Percentiles rank a stretch among this genome's conserved stretches.
These are phyloP conservation scores for Turritis glabra DNA, from an alignment of 345 rosid species.

Conservation along the genomic window DNA sequence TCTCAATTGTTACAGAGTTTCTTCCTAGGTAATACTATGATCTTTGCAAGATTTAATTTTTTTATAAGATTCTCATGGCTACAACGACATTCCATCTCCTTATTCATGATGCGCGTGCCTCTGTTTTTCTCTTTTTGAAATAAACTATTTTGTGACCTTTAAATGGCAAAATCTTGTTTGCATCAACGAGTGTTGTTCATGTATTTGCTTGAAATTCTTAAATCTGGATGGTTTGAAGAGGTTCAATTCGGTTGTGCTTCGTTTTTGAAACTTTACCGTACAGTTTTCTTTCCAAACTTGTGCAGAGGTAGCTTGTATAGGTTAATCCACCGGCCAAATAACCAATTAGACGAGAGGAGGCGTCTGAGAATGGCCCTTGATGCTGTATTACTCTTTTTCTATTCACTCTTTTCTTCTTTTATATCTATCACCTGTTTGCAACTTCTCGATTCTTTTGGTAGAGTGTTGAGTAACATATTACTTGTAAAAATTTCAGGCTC, in stretches of 20 bases:
- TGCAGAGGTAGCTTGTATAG: conserved; percentile 99
- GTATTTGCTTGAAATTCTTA: not conserved
- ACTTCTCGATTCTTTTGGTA: not conserved
- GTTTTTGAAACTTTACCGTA: conserved; percentile 14
- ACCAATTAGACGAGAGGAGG: conserved; percentile 89
- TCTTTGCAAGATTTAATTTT: not conserved
- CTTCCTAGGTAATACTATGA: conserved; percentile 73
- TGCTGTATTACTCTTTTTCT: conserved; percentile 59
- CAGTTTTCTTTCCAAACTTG: conserved; percentile 4
- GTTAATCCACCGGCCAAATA: conserved; percentile 86
- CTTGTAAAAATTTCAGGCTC: conserved; percentile 61
- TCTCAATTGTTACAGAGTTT: conserved; percentile 92
- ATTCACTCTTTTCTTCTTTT: not conserved
- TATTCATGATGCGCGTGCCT: not conserved
- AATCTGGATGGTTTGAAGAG: not conserved
- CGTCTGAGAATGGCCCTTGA: conserved; percentile 95
- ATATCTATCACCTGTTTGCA: not conserved
- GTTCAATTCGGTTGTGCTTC: not conserved
- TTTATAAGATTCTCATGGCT: conserved; percentile 4
- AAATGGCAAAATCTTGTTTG: not conserved
- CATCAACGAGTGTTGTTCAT: not conserved
- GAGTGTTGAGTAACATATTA: conserved; percentile 18
- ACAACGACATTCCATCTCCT: conserved; percentile 1
- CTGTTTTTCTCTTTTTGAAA: not conserved
- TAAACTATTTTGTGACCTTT: conserved; percentile 4